phyloP scores from a whole-genome alignment of 1,139 yeast genomes.

The Suhomyces maxii region DNA sequence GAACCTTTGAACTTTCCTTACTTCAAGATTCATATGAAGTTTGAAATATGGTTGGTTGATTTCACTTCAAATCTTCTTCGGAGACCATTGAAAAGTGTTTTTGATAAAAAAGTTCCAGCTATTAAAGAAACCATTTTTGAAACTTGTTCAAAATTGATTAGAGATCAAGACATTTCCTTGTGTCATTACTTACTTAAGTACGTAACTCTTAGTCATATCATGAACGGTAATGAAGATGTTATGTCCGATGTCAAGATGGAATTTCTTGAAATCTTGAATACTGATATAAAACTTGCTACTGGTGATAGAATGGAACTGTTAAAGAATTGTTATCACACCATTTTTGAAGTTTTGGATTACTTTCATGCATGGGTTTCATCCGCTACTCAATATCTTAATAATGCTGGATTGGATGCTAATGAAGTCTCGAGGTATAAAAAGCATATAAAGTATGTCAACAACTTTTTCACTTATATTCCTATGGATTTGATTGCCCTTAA shows the following conservation, averaged over 20 bases:
- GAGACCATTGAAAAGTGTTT: slow-evolving; percentile 27
- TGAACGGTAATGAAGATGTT: slow-evolving; percentile 48
- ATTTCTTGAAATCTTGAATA: slow-evolving; percentile 54
- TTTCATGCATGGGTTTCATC: slow-evolving; percentile 70
- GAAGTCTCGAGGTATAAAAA: slow-evolving; percentile 24
- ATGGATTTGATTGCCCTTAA: slow-evolving; percentile 71
- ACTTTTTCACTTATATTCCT: slow-evolving; percentile 57
- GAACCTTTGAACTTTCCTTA: slow-evolving; percentile 36
- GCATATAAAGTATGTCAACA: slow-evolving; percentile 39
- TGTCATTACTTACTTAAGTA: slow-evolving; percentile 80
- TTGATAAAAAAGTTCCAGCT: slow-evolving; percentile 9
- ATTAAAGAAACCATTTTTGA: slow-evolving; percentile 50
- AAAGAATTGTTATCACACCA: slow-evolving; percentile 65
- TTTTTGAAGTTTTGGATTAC: slow-evolving; percentile 81
- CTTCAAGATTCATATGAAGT: slow-evolving; percentile 35
- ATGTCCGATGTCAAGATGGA: slow-evolving; percentile 54
- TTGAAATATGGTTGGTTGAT: slow-evolving; percentile 65
- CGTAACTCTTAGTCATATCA: slow-evolving; percentile 65
- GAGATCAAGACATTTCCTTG: slow-evolving; percentile 68
- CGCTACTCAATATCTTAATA: slow-evolving; percentile 33
- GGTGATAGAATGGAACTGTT: slow-evolving; percentile 58
- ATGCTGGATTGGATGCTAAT: slow-evolving; percentile 18
- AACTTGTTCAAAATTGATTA: slow-evolving; percentile 66
- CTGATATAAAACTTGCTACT: slow-evolving; percentile 42
- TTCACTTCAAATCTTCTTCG: slow-evolving; percentile 67